Evolutionary conservation across 306 rosid genomes (phyloP).

Genomic region (Trifolium dubium): DNA sequence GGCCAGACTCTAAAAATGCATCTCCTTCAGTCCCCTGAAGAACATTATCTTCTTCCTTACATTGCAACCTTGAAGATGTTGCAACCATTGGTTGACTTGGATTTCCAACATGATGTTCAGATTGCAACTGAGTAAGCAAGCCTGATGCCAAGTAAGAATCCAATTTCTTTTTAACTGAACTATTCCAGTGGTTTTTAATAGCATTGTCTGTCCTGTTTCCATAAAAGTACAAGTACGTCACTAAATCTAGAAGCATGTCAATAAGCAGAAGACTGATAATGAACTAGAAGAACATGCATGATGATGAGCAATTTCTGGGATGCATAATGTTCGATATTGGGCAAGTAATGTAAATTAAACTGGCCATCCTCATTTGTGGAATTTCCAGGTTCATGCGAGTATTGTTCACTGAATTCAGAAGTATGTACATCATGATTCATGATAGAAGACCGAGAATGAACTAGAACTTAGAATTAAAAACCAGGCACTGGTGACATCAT

Average conservation of each 20-base stretch:
- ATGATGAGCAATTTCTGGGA: too few relatives aligned
- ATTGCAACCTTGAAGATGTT: conserved; percentile 70
- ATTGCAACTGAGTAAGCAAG: conserved; percentile 68
- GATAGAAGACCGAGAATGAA: conserved; percentile 31
- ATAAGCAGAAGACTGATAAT: conserved; percentile 27
- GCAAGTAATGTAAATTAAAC: conserved; percentile 53
- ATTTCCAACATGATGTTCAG: conserved; percentile 60
- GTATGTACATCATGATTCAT: conserved; percentile 58
- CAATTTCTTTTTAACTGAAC: conserved; percentile 97
- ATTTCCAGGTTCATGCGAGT: conserved; percentile 62
- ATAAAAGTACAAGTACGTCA: conserved; percentile 46
- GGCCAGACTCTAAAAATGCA: conserved; percentile 86
- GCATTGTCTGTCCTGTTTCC: conserved; percentile 98
- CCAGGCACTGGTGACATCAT: conserved; percentile 25
- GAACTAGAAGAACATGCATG: conserved; percentile 22
- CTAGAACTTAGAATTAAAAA: conserved; percentile 14
- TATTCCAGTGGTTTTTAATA: conserved; percentile 99
- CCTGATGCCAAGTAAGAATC: conserved; percentile 99
- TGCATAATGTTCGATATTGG: conserved; percentile 37
- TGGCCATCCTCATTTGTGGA: conserved; percentile 54
- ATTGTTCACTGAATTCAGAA: conserved; percentile 56
- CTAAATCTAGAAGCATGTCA: conserved; percentile 7
- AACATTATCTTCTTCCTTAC: conserved; percentile 71
- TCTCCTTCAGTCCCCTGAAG: conserved; percentile 69
- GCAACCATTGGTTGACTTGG: conserved; percentile 59